These are phyloP conservation scores for Penicillium herquei DNA, from an alignment of 495 filamentous ascomycete species.

Conservation along the genomic window DNA sequence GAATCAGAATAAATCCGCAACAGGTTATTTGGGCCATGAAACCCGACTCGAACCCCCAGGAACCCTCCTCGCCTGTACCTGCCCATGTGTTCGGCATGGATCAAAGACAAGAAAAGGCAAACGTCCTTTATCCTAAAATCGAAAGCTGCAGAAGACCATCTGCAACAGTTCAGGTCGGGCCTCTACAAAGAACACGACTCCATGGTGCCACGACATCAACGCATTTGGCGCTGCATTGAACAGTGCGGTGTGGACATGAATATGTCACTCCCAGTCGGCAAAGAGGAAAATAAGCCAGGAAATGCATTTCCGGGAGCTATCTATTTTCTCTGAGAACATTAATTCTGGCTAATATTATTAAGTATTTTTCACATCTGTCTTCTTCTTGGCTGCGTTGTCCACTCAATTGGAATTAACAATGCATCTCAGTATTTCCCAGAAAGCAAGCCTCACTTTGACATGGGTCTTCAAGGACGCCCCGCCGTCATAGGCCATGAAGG, in stretches of 20 bases:
- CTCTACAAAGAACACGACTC: slow-evolving; percentile 15
- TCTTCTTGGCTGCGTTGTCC: slow-evolving; percentile 12
- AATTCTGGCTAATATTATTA: background rate
- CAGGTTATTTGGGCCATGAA: background rate
- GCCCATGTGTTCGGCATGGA: slow-evolving; percentile 19
- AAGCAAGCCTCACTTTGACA: slow-evolving; percentile 27
- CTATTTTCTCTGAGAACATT: background rate
- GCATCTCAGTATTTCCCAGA: background rate
- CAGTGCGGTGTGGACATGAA: slow-evolving; percentile 12
- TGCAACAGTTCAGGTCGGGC: slow-evolving; percentile 21
- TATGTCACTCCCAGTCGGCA: background rate
- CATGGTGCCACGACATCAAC: slow-evolving; percentile 45
- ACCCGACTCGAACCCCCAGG: background rate
- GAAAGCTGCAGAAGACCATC: slow-evolving; percentile 18
- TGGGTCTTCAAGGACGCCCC: background rate
- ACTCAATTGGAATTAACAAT: background rate
- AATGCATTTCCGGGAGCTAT: too few relatives aligned
- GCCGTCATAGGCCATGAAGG: too few relatives aligned
- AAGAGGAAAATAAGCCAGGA: background rate
- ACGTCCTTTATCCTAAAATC: slow-evolving; percentile 12
- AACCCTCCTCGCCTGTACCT: slow-evolving; percentile 9
- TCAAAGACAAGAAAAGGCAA: slow-evolving; percentile 2
- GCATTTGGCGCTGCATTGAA: slow-evolving; percentile 25
- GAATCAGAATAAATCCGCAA: background rate
- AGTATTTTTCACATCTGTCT: background rate